Conservation (phyloP, 2,329 filamentous ascomycete species). For the Fusarium oligoseptatum region DNA sequence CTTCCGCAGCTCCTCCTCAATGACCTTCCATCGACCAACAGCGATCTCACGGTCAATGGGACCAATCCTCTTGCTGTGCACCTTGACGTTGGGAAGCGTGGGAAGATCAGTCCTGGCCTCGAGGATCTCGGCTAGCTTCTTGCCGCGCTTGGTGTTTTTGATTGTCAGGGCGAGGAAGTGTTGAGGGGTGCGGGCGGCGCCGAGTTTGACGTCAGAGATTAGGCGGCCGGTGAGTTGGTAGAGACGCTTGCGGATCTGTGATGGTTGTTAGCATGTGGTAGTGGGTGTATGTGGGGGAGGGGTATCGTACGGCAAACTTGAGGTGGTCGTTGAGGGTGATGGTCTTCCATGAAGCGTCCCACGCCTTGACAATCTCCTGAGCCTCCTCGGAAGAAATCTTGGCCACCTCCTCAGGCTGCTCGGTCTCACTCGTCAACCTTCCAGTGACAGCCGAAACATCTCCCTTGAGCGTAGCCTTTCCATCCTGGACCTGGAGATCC, state of each 20-base stretch:
- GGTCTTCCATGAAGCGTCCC: conserved; percentile 69
- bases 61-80: conserved; percentile 75
- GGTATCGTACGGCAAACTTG: conserved; percentile 78
- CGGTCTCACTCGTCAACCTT: conserved; percentile 49
- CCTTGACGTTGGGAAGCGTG: conserved; percentile 76
- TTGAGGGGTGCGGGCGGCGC: conserved; percentile 65
- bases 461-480: conserved; percentile 56
- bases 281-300: not conserved
- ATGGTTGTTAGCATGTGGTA: conserved; percentile 29
- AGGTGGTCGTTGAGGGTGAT: conserved; percentile 70
- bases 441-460: conserved; percentile 53
- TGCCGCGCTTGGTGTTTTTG: conserved; percentile 67
- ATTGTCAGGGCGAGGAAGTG: conserved; percentile 67
- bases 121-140: conserved; percentile 75
- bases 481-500: conserved; percentile 57
- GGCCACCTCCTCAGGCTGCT: conserved; percentile 42
- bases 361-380: conserved; percentile 57
- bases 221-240: conserved; percentile 84
- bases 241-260: conserved; percentile 84
- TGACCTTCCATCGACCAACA: conserved; percentile 83
- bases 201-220: conserved; percentile 78
- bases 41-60: conserved; percentile 79
- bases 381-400: conserved; percentile 56
- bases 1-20: conserved; percentile 76
- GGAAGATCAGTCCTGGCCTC: conserved; percentile 59